Evolutionary conservation across 1,284 basidiomycete genomes (phyloP).

Genomic region (Boletus mariae): DNA sequence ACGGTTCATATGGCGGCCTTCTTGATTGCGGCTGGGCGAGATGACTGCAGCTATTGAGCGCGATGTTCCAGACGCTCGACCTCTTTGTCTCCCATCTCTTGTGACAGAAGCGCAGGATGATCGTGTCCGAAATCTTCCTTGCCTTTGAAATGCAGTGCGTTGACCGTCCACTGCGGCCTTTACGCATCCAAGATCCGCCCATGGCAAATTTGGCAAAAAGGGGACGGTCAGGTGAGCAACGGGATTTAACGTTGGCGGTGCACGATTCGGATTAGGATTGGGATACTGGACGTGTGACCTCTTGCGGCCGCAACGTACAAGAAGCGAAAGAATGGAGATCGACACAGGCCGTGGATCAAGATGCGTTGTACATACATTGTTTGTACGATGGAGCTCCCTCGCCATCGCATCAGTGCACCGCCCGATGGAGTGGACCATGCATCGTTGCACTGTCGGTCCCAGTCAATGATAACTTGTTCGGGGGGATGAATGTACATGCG

Average conservation of each 20-base stretch:
- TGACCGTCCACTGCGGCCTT: too few relatives aligned
- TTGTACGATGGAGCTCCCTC: not conserved
- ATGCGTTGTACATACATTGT: not conserved
- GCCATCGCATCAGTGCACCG: conserved; percentile 3
- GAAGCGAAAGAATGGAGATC: conserved; percentile 2
- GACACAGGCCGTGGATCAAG: conserved; percentile 1
- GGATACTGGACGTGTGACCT: not conserved
- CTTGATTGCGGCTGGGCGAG: not conserved
- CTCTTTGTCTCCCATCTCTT: not conserved
- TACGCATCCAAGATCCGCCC: conserved; percentile 15
- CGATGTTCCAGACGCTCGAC: not conserved
- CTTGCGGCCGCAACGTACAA: not conserved
- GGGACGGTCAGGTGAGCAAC: not conserved
- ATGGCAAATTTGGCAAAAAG: conserved; percentile 5
- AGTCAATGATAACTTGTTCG: not conserved
- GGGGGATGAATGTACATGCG: not conserved
- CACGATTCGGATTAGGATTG: not conserved
- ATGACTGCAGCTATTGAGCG: not conserved
- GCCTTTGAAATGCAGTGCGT: too few relatives aligned
- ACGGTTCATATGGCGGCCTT: not conserved
- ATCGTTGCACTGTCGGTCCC: not conserved
- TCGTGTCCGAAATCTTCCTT: not conserved
- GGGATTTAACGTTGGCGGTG: conserved; percentile 3
- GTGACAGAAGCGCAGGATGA: not conserved
- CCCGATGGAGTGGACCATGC: not conserved